These are phyloP conservation scores for Penicillium egyptiacum DNA, from an alignment of 495 filamentous ascomycete species.

Conservation along the genomic window DNA sequence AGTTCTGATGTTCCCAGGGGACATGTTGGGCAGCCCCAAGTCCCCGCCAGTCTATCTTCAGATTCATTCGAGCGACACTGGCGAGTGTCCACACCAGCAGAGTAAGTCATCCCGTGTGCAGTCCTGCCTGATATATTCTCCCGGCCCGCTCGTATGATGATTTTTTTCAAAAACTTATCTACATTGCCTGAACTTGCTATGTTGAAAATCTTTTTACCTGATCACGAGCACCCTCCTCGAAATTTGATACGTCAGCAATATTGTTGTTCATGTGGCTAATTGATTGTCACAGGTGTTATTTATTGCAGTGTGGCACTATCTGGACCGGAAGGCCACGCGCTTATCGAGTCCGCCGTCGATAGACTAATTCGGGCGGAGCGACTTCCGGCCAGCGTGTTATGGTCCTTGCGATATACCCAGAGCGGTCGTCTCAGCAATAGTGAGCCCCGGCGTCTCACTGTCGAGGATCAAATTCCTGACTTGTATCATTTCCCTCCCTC, in stretches of 20 bases:
- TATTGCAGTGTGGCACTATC: conserved; percentile 57
- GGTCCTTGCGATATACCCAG: conserved; percentile 64
- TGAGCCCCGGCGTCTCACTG: conserved; percentile 10
- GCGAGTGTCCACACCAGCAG: conserved; percentile 83
- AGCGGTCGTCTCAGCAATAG: conserved; percentile 26
- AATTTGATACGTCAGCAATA: conserved; percentile 16
- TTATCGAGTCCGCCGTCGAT: conserved; percentile 56
- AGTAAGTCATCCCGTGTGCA: conserved; percentile 60
- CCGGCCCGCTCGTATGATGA: conserved; percentile 68
- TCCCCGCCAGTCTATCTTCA: conserved; percentile 67
- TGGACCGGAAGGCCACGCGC: conserved; percentile 34
- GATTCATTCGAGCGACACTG: conserved; percentile 80
- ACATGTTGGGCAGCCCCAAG: conserved; percentile 40
- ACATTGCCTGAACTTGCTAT: conserved; percentile 92
- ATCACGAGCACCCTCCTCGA: conserved; percentile 49
- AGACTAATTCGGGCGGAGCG: conserved; percentile 47
- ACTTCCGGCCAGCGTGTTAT: conserved; percentile 49
- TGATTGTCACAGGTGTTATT: conserved; percentile 58
- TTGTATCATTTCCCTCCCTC: conserved; percentile 51
- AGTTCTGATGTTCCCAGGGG: conserved; percentile 67
- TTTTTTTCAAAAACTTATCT: conserved; percentile 83
- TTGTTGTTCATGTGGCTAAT: conserved; percentile 46
- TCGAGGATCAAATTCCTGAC: conserved; percentile 25
- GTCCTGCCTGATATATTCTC: conserved; percentile 4
- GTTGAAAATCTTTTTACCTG: conserved; percentile 73